Conservation (phyloP, 2,329 filamentous ascomycete genomes). For the Calonectria crousiana region DNA sequence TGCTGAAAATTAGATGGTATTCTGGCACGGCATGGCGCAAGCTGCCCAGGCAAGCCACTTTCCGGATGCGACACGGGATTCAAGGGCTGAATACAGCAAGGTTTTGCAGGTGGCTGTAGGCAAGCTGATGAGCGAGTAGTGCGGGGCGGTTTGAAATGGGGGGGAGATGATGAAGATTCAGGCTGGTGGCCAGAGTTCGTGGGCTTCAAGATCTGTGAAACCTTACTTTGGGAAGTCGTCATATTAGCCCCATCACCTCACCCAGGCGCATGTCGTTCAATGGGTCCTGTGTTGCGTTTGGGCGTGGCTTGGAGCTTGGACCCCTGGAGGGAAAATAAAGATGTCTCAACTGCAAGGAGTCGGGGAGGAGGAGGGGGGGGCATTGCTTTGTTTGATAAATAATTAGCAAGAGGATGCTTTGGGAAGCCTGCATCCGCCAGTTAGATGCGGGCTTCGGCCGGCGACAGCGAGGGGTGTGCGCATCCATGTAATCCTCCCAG, state of each 20-base stretch:
- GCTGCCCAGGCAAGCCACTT: slow-evolving; percentile 3
- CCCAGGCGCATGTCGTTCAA: not conserved
- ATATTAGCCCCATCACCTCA: not conserved
- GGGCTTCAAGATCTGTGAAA: not conserved
- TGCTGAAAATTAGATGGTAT: not conserved
- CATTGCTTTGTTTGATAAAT: slow-evolving; percentile 7
- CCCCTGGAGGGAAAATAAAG: slow-evolving; percentile 4
- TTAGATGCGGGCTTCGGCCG: slow-evolving; percentile 13
- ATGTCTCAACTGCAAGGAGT: slow-evolving; percentile 20
- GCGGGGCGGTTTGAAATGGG: not conserved
- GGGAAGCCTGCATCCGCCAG: not conserved
- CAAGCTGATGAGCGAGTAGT: not conserved
- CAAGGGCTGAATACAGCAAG: not conserved
- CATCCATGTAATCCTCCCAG: slow-evolving; percentile 6
- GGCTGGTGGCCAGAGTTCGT: not conserved
- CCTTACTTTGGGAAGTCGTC: not conserved
- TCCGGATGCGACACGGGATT: slow-evolving; percentile 5
- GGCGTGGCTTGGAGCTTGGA: slow-evolving; percentile 26
- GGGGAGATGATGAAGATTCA: not conserved
- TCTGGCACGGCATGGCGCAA: not conserved
- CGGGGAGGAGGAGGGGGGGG: too few species aligned
- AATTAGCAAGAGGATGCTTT: not conserved
- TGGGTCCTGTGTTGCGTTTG: slow-evolving; percentile 5
- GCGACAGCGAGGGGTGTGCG: slow-evolving; percentile 3
- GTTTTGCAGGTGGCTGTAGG: not conserved